Evolutionary conservation across 805 yeast species (phyloP), one percentile per base, ranked within the genome.

Genomic region (Starmerella cellae): DNA sequence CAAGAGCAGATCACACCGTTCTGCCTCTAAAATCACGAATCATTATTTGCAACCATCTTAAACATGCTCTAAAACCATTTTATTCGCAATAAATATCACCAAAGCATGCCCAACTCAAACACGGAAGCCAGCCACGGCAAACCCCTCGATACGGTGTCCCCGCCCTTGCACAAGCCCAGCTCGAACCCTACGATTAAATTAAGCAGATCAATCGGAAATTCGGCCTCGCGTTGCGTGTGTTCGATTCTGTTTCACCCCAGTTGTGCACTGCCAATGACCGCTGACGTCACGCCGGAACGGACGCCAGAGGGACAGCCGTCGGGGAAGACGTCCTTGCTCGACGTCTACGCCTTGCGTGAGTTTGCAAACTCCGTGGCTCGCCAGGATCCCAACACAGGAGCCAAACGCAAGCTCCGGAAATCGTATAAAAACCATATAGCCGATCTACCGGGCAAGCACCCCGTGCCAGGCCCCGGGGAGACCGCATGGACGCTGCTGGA

Each of bases 371-470:
- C 94, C 3, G 79, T 91, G 34, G 94, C 95, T 1, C 71, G 98
- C 55, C 71, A 79, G 10, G 85, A 82, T 54, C 78, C 84, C 2
- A 93, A 80, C 54, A 95, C 95, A 0, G 72, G 91, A 0, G 85
- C 82, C 52, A 95, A 95, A 42, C 85, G 85, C 30, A 91, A 91
- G 62, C 70, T 91, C 42, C 71, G 98, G 54, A 91, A 91, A 62
- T 84, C 96, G 0, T 91, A 91, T 63, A 91, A 91, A 60, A 85
- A 87, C 50, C 97, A 88, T 58, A 80, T 91, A 13, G 68, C 72
- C 30, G 96, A 87, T 52, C 65, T 91, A 23, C 82, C 95, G 0
- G 96, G 74, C 51, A 50, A 66, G 60, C 60, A 67, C 56, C 49
- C 64, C 46, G 55, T 65, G 45, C 65, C 69, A 42, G 42, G 55